Evolutionary conservation across 208 protist species (phyloP).

Genomic region (Wallacemonas sp.): DNA sequence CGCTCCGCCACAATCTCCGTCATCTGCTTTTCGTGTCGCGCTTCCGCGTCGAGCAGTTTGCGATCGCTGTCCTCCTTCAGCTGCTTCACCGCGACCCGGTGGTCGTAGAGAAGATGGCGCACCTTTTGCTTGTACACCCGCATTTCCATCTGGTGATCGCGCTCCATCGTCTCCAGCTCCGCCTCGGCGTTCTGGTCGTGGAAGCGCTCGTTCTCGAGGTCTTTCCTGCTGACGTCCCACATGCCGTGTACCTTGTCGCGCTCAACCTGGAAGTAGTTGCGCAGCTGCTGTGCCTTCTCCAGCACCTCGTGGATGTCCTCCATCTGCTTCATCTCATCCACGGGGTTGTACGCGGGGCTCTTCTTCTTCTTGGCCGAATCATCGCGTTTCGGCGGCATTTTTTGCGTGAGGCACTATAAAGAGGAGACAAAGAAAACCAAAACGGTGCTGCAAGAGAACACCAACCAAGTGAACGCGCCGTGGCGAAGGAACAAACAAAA

Average conservation of each 20-base stretch:
- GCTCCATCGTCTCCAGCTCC: slow-evolving; percentile 95
- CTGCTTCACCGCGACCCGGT: slow-evolving; percentile 89
- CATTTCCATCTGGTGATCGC: slow-evolving; percentile 95
- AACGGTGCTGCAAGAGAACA: slow-evolving; percentile 3
- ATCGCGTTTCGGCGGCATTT: slow-evolving; percentile 46
- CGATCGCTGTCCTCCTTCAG: slow-evolving; percentile 90
- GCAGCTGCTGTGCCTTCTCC: slow-evolving; percentile 87
- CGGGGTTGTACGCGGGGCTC: slow-evolving; percentile 29
- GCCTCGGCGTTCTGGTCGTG: slow-evolving; percentile 88
- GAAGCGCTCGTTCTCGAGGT: slow-evolving; percentile 83
- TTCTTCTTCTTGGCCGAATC: slow-evolving; percentile 36
- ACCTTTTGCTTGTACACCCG: slow-evolving; percentile 98
- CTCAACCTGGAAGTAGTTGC: slow-evolving; percentile 97
- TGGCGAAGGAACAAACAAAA: too few species aligned
- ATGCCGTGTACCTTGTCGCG: slow-evolving; percentile 94
- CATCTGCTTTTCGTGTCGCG: slow-evolving; percentile 71
- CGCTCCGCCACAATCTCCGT: slow-evolving; percentile 73
- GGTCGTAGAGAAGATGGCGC: slow-evolving; percentile 95
- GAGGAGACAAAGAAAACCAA: slow-evolving; percentile 14
- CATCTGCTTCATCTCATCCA: slow-evolving; percentile 48
- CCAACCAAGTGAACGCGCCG: too few species aligned
- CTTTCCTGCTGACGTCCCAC: slow-evolving; percentile 93
- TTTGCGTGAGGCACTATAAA: neutral
- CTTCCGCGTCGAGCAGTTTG: slow-evolving; percentile 82
- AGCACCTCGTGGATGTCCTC: slow-evolving; percentile 79